Evolutionary conservation across 208 protist species (phyloP).

Genomic region (Acanthamoeba sp.): DNA sequence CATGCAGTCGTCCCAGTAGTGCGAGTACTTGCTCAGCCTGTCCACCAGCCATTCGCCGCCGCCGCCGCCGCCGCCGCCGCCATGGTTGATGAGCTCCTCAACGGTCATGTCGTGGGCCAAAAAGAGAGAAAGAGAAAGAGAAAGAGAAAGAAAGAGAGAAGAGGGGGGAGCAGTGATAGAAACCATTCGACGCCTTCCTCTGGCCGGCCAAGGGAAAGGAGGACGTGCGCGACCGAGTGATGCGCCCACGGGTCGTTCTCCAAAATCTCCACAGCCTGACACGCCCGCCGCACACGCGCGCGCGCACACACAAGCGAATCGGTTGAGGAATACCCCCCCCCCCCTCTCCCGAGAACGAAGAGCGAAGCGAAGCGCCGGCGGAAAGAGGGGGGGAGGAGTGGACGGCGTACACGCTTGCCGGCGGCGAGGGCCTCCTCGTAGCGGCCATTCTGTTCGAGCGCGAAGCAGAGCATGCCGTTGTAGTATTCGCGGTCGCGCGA

Average conservation of each 20-base stretch:
- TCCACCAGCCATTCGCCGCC: no score
- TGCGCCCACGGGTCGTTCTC: slow-evolving; percentile 44
- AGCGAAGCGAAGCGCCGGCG: no score
- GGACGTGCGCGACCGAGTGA: slow-evolving; percentile 47
- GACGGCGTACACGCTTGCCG: neutral
- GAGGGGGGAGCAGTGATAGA: neutral
- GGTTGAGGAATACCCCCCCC: no score
- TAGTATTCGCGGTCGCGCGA: neutral
- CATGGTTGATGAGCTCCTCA: no score
- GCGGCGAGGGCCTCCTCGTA: slow-evolving; percentile 22
- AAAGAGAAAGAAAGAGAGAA: no score
- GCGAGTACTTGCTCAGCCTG: slow-evolving; percentile 26
- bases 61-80: no score
- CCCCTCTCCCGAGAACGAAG: no score
- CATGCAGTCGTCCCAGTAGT: slow-evolving; percentile 66
- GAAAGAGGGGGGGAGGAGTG: neutral
- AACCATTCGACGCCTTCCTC: slow-evolving; percentile 66
- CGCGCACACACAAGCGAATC: neutral
- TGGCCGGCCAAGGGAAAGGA: neutral
- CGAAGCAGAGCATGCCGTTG: slow-evolving; percentile 70
- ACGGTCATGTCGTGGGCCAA: no score
- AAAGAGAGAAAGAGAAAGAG: no score
- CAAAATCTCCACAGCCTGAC: neutral
- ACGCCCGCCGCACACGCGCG: neutral
- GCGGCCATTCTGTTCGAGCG: slow-evolving; percentile 51